Base-by-base conservation (phyloP, 2,329 filamentous ascomycete genomes). In the Arthrinium puccinioides region DNA sequence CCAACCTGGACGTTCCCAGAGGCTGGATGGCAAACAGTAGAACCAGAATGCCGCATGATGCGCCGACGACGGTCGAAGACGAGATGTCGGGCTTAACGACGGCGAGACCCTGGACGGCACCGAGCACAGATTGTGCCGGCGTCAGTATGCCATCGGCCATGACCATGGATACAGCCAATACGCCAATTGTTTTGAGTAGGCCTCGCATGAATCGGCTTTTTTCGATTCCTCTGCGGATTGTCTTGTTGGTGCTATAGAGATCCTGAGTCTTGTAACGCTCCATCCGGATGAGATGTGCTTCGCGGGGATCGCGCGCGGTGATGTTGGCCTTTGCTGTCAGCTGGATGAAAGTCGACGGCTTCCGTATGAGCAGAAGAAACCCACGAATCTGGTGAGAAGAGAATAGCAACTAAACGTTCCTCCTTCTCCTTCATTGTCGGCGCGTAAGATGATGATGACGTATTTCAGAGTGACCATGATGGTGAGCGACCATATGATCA, bases 391-490 rank as follows among this genome's bases (percentile, higher is more conserved):
- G 5, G 78, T 72, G 2, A 84, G 67, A 11, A 84, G 58, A 4
- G 75, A 78, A 55, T 84, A 84, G 19, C 79, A 70, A 21, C 74
- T 76, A 55, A 84, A 84, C 0, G 79, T 84, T 21, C 81, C 81
- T 20, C 81, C 81, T 50, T 85, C 79, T 30, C 81, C 81, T 51
- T 84, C 79, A 43, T 85, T 79, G 53, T 84, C 80, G 36, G 81
- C 81, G 23, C 63, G 64, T 5, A 85, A 59, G 25, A 85, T 72
- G 50, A 85, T 74, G 43, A 82, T 63, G 26, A 79, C 66, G 50
- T 85, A 85, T 60, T 85, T 85, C 40, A 82, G 47, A 0, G 78
- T 82, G 24, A 85, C 79, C 60, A 85, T 82, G 42, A 84, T 60
- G 18, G 76, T 81, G 23, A 85, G 58, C 0, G 78, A 74, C 81